Percentiles rank a stretch among this genome's conserved stretches.
Conservation (phyloP, 805 yeast species). For the Saturnispora kantuleensis region DNA sequence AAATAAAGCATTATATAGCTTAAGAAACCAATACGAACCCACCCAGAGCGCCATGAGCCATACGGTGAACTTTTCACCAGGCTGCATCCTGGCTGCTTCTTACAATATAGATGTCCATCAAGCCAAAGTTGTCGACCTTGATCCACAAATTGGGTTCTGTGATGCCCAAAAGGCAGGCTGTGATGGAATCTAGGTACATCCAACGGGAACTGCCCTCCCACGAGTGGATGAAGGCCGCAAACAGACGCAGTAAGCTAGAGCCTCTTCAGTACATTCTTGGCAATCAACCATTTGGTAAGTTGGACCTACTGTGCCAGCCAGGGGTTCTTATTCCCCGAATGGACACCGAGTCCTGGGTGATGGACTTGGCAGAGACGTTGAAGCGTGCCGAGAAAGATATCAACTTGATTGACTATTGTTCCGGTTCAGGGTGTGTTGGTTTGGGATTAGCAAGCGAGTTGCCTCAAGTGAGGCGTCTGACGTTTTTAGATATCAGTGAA, state of each 20-base stretch:
- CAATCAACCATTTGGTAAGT: conserved; percentile 73
- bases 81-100: too few relatives aligned
- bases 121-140: conserved; percentile 1
- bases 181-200: conserved; percentile 58
- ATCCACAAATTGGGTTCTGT: conserved; percentile 7
- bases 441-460: conserved; percentile 33
- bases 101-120: neutral
- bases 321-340: conserved; percentile 83
- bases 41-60: too few relatives aligned
- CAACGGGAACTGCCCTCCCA: conserved; percentile 39
- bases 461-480: conserved; percentile 13
- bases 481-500: conserved; percentile 49
- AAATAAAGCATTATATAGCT: conserved; percentile 2
- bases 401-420: conserved; percentile 53
- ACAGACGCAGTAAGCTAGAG: conserved; percentile 37
- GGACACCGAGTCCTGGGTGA: conserved; percentile 92
- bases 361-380: conserved; percentile 28
- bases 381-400: neutral
- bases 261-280: conserved; percentile 86
- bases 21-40: neutral
- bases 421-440: conserved; percentile 87
- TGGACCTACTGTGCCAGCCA: conserved; percentile 48
- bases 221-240: conserved; percentile 44
- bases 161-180: conserved; percentile 30
- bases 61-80: too few relatives aligned